Percentiles rank a stretch among this genome's conserved stretches.
These are phyloP conservation scores for Incumbomyces lentus DNA, from an alignment of 2,329 filamentous ascomycete species.

Conservation along the genomic window DNA sequence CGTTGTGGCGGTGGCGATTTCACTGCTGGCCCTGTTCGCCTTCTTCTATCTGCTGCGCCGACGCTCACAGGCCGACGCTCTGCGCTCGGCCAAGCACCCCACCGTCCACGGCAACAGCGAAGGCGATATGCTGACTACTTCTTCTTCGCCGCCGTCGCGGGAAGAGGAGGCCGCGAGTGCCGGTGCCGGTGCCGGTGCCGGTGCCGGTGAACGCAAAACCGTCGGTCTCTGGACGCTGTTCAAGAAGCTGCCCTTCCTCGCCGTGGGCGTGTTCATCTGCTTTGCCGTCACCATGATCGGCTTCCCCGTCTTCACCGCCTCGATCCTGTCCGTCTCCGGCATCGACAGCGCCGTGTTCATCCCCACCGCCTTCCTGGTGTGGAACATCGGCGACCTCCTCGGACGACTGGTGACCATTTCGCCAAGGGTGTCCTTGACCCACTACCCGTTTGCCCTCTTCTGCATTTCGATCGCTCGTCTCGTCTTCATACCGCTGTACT, in stretches of 20 bases:
- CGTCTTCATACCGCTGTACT: slow-evolving; percentile 71
- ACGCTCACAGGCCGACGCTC: slow-evolving; percentile 22
- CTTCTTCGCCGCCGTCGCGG: slow-evolving; percentile 18
- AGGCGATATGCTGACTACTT: slow-evolving; percentile 21
- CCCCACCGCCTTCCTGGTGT: slow-evolving; percentile 79
- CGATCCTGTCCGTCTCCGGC: slow-evolving; percentile 48
- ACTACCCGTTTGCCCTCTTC: slow-evolving; percentile 59
- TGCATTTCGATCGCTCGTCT: slow-evolving; percentile 54
- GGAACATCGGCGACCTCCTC: slow-evolving; percentile 79
- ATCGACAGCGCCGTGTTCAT: slow-evolving; percentile 68
- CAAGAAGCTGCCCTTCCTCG: slow-evolving; percentile 66
- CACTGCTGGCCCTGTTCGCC: slow-evolving; percentile 56
- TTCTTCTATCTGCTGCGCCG: slow-evolving; percentile 63
- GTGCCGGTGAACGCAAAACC: slow-evolving; percentile 33
- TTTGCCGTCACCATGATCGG: slow-evolving; percentile 77
- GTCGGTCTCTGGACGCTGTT: slow-evolving; percentile 58
- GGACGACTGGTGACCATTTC: slow-evolving; percentile 61
- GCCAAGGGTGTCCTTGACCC: slow-evolving; percentile 46
- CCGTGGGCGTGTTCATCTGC: slow-evolving; percentile 65
- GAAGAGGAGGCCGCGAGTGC: slow-evolving; percentile 8
- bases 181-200: no score
- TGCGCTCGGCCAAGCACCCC: slow-evolving; percentile 11
- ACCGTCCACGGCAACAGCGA: slow-evolving; percentile 14
- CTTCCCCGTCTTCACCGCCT: slow-evolving; percentile 80
- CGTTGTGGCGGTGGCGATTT: slow-evolving; percentile 71